Percentiles rank a stretch among this genome's conserved stretches.
Conservation (phyloP, 140 eudicot species). For the Ambrosia hybrid region DNA sequence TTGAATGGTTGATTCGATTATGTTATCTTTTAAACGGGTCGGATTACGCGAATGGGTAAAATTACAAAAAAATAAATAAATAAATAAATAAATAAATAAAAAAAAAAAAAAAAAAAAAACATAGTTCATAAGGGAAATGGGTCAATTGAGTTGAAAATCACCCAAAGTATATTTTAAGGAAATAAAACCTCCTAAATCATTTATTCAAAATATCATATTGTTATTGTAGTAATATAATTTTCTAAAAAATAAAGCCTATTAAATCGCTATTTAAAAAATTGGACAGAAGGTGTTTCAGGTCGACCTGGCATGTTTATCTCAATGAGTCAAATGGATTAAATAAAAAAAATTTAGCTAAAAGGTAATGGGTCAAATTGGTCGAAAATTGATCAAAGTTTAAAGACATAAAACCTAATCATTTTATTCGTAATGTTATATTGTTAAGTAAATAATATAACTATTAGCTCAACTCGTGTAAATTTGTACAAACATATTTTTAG, state of each 20-base stretch:
- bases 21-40: slow-evolving; percentile 2
- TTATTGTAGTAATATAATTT: background rate
- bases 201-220: background rate
- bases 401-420: no score
- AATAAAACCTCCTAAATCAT: background rate
- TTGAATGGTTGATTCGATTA: background rate
- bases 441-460: background rate
- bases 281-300: no score
- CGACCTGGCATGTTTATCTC: no score
- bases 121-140: background rate
- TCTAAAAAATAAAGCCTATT: background rate
- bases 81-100: no score
- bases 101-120: background rate
- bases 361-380: no score
- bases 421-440: no score
- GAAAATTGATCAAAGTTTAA: no score
- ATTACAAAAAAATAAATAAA: background rate
- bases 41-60: background rate
- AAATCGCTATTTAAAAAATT: background rate
- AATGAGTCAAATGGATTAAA: no score
- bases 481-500: background rate
- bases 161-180: background rate
- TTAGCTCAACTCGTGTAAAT: no score
- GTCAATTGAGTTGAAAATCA: background rate
- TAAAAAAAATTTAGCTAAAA: no score